These are phyloP conservation scores for Chrysochromulina tobinii DNA, from an alignment of 78 protist species.

Conservation along the genomic window DNA sequence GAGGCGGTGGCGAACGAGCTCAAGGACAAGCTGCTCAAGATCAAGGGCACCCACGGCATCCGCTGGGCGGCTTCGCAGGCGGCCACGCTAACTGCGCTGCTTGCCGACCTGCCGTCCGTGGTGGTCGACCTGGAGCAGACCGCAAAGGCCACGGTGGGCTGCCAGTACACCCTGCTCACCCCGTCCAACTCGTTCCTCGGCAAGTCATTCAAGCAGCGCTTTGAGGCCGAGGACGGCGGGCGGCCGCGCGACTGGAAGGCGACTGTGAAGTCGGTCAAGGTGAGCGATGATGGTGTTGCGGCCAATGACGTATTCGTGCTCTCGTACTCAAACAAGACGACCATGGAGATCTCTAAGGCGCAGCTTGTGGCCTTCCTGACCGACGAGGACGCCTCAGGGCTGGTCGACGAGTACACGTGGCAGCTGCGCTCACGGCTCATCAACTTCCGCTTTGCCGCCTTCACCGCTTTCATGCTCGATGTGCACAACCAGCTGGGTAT, in stretches of 20 bases:
- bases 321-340: background rate
- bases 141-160: background rate
- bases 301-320: background rate
- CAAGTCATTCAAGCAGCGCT: background rate
- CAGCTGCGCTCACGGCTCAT: background rate
- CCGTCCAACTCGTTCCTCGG: background rate
- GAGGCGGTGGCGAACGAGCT: background rate
- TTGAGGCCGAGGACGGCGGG: background rate
- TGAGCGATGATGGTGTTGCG: background rate
- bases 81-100: background rate
- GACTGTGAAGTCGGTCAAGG: background rate
- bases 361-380: background rate
- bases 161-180: background rate
- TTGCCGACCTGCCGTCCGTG: background rate
- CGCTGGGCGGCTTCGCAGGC: background rate
- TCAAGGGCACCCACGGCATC: background rate
- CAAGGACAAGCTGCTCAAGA: background rate
- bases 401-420: background rate
- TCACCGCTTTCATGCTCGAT: no score
- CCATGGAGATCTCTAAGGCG: background rate
- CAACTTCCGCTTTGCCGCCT: background rate
- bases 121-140: background rate
- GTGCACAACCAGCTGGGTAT: no score
- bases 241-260: background rate
- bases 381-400: background rate